Conservation (phyloP, 192 early-diverging fungal genomes). For the Umbelopsis sp. region DNA sequence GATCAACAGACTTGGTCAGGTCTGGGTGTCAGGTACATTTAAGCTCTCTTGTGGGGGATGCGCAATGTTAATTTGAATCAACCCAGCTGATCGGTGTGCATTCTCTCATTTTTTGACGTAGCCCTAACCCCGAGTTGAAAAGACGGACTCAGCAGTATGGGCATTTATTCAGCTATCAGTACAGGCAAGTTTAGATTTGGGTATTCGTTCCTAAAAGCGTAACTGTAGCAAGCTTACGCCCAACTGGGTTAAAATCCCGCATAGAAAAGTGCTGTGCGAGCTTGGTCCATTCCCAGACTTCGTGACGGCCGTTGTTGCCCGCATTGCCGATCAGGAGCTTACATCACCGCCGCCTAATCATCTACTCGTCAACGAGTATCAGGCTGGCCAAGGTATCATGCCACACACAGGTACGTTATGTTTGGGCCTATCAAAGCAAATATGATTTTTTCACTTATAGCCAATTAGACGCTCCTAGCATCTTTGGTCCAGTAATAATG, state of each 20-base stretch:
- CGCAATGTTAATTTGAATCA: no score
- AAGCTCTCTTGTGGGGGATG: neutral
- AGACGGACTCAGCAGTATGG: conserved; percentile 75
- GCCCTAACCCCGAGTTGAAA: conserved; percentile 69
- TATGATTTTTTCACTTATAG: neutral
- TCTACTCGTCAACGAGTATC: conserved; percentile 68
- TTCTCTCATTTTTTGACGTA: conserved; percentile 21
- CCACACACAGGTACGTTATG: conserved; percentile 45
- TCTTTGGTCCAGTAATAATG: conserved; percentile 64
- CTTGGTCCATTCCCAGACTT: conserved; percentile 57
- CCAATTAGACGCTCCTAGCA: conserved; percentile 51
- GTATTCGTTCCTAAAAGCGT: neutral
- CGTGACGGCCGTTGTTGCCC: conserved; percentile 45
- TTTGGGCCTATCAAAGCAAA: neutral
- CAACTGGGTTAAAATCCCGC: neutral
- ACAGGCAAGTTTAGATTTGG: conserved; percentile 42
- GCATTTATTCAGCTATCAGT: conserved; percentile 62
- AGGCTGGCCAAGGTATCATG: conserved; percentile 70
- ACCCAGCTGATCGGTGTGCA: no score
- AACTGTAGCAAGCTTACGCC: neutral
- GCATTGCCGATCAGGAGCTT: conserved; percentile 43
- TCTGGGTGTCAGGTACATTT: conserved; percentile 45
- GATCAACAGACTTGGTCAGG: conserved; percentile 58
- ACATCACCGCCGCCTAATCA: conserved; percentile 53
- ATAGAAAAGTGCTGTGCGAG: conserved; percentile 54